These are phyloP conservation scores for Neurospora discreta DNA, from an alignment of 495 filamentous ascomycete species.

Conservation along the genomic window DNA sequence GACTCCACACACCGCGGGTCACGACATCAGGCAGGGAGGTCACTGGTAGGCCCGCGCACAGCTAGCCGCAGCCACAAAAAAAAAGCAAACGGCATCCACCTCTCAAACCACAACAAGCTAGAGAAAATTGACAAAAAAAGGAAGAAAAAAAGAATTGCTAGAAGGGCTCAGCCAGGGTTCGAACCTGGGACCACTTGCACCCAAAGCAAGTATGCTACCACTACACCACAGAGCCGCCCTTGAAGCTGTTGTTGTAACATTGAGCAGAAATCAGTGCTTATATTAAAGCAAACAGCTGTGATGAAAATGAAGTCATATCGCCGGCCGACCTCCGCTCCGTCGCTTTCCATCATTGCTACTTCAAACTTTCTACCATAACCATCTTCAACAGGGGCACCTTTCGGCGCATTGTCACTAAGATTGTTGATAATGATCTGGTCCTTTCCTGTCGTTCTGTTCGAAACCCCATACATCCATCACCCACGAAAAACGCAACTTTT, in stretches of 20 bases:
- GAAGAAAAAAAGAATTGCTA: not conserved
- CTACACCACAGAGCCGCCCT: not conserved
- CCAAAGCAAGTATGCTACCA: not conserved
- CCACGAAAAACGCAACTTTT: not conserved
- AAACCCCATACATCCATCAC: not conserved
- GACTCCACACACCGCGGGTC: not conserved
- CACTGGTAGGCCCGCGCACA: not conserved
- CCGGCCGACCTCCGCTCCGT: not conserved
- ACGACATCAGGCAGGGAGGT: not conserved
- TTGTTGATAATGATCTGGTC: not conserved
- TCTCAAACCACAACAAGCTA: not conserved
- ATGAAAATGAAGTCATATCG: not conserved
- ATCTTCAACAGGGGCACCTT: not conserved
- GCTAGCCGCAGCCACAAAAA: not conserved
- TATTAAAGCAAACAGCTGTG: not conserved
- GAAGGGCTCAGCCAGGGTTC: not conserved
- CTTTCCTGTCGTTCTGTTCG: not conserved
- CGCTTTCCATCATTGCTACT: too few relatives aligned
- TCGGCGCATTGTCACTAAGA: not conserved
- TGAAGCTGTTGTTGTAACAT: not conserved
- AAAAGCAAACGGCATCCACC: not conserved
- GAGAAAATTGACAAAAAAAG: not conserved
- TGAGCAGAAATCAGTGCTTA: fast-evolving
- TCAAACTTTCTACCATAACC: not conserved
- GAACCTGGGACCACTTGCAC: constrained; percentile 1